These are phyloP conservation scores for Beauveria sp. DNA, from an alignment of 2,329 filamentous ascomycete species.

Conservation along the genomic window DNA sequence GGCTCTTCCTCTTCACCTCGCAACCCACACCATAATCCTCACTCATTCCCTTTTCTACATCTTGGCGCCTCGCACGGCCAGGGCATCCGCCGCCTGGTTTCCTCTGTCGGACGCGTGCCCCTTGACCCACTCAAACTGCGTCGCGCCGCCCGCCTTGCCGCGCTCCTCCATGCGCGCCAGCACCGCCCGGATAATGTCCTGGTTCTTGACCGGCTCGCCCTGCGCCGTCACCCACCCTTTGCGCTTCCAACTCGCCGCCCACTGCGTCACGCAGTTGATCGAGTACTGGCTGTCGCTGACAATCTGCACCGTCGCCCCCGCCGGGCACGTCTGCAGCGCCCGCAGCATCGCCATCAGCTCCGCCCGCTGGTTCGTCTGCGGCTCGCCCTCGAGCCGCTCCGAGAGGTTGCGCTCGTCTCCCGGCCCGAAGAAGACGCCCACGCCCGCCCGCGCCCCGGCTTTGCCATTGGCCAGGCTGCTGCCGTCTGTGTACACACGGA, in stretches of 20 bases:
- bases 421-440: constrained; percentile 57
- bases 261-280: constrained; percentile 81
- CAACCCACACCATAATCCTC: background rate
- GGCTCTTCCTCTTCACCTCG: background rate
- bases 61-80: constrained; percentile 53
- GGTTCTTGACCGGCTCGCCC: constrained; percentile 72
- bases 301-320: constrained; percentile 64
- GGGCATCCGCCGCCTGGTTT: constrained; percentile 70
- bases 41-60: constrained; percentile 14
- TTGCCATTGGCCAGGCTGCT: constrained; percentile 53
- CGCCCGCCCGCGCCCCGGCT: constrained; percentile 46
- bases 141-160: constrained; percentile 50
- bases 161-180: constrained; percentile 64
- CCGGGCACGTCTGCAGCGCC: constrained; percentile 68
- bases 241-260: constrained; percentile 69
- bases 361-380: constrained; percentile 93
- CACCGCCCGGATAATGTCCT: constrained; percentile 71
- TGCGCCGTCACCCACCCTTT: constrained; percentile 70
- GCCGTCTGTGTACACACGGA: constrained; percentile 55
- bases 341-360: constrained; percentile 84
- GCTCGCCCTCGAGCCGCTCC: constrained; percentile 63
- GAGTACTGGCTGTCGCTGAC: constrained; percentile 85
- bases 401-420: constrained; percentile 58
- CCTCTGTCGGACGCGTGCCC: constrained; percentile 68
- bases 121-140: constrained; percentile 81